phyloP scores from a whole-genome alignment of 2,329 filamentous ascomycete genomes.

The Fusarium sacchari region DNA sequence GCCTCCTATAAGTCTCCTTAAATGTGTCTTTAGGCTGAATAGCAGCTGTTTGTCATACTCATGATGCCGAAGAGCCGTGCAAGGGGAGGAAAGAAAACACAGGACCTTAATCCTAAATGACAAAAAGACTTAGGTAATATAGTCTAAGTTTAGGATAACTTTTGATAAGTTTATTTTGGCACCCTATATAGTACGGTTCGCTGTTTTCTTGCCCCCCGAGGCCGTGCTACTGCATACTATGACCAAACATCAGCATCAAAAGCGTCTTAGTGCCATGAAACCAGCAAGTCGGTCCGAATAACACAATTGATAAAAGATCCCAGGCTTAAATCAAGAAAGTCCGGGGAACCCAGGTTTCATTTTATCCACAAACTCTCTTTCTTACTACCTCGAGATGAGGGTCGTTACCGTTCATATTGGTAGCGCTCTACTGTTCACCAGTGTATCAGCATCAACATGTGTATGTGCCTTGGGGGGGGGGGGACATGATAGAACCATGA shows the following conservation, averaged over 20 bases:
- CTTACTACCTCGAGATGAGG: not conserved
- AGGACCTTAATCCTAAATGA: too few species aligned
- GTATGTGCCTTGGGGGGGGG: not conserved
- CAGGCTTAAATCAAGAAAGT: not conserved
- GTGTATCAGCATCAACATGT: not conserved
- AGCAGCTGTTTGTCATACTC: not conserved
- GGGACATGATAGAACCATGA: not conserved
- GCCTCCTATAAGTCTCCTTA: not conserved
- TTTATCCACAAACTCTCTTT: not conserved
- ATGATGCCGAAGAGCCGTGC: not conserved
- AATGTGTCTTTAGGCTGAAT: not conserved
- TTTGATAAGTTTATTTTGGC: too few species aligned
- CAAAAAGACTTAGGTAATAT: too few species aligned
- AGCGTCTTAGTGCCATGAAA: not conserved
- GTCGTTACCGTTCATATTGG: too few species aligned
- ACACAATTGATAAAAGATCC: not conserved
- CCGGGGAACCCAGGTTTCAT: not conserved
- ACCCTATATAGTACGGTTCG: too few species aligned
- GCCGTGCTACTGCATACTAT: not conserved
- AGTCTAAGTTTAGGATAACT: too few species aligned
- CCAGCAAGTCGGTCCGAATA: not conserved
- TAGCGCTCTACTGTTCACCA: accelerated
- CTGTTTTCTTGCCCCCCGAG: too few species aligned
- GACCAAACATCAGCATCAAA: not conserved
- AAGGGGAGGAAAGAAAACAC: too few species aligned